Evolutionary conservation across 2,329 filamentous ascomycete genomes (phyloP).

Genomic region (Exophiala xenobiotica): DNA sequence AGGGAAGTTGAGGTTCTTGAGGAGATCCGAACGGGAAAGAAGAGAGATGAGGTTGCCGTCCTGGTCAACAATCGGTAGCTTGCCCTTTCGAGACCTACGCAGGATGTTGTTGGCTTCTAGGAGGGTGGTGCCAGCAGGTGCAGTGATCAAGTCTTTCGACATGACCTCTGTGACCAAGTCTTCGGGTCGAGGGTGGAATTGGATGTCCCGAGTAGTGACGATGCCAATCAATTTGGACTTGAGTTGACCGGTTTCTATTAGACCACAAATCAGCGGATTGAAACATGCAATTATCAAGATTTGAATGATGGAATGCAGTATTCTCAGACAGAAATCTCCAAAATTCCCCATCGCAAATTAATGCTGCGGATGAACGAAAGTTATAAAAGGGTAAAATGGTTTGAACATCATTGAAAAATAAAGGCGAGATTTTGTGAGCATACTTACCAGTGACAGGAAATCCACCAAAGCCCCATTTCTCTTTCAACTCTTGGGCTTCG

Average conservation of each 20-base stretch:
- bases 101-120: slow-evolving; percentile 90
- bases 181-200: slow-evolving; percentile 78
- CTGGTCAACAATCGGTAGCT: slow-evolving; percentile 87
- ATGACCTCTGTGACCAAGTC: slow-evolving; percentile 84
- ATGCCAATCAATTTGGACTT: slow-evolving; percentile 96
- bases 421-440: slow-evolving; percentile 25
- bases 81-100: slow-evolving; percentile 95
- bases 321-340: slow-evolving; percentile 70
- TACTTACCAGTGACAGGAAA: slow-evolving; percentile 96
- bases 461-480: slow-evolving; percentile 97
- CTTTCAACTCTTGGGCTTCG: slow-evolving; percentile 88
- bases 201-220: slow-evolving; percentile 95
- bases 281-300: too few relatives aligned
- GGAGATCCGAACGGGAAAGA: slow-evolving; percentile 91
- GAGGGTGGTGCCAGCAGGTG: slow-evolving; percentile 76
- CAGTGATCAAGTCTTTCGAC: slow-evolving; percentile 92
- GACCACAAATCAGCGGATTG: slow-evolving; percentile 15
- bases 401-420: slow-evolving; percentile 68
- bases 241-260: slow-evolving; percentile 79
- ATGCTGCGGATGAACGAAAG: slow-evolving; percentile 99
- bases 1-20: slow-evolving; percentile 97
- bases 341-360: slow-evolving; percentile 79
- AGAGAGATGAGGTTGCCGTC: slow-evolving; percentile 84
- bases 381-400: slow-evolving; percentile 71
- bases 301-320: slow-evolving; percentile 27